Percentiles rank a stretch among this genome's conserved stretches.
phyloP scores from a whole-genome alignment of 192 early-diverging fungal species.

The Coemansia guatemalensis region DNA sequence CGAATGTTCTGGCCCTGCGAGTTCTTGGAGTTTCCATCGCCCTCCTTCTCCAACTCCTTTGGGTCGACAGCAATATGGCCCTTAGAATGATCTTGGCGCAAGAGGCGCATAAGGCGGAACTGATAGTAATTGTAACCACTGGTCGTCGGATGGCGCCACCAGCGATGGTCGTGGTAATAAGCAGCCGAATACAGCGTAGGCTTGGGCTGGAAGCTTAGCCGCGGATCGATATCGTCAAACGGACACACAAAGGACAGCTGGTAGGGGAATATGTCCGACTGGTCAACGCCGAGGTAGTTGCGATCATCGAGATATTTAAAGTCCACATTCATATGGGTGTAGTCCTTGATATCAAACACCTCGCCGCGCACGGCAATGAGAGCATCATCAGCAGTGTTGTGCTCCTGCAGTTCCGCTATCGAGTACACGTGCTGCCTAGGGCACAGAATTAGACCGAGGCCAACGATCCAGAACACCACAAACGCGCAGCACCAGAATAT shows the following conservation, averaged over 20 bases:
- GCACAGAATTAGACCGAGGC: slow-evolving; percentile 73
- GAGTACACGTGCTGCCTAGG: slow-evolving; percentile 74
- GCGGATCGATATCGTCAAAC: slow-evolving; percentile 56
- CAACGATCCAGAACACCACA: slow-evolving; percentile 85
- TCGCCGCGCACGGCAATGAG: slow-evolving; percentile 75
- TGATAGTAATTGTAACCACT: slow-evolving; percentile 69
- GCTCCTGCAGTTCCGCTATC: slow-evolving; percentile 59
- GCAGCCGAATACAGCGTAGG: slow-evolving; percentile 58
- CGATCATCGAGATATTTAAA: slow-evolving; percentile 48
- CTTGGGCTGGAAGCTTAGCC: slow-evolving; percentile 55
- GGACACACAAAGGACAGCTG: slow-evolving; percentile 61
- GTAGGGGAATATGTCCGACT: slow-evolving; percentile 67
- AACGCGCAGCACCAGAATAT: slow-evolving; percentile 75
- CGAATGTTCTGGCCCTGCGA: slow-evolving; percentile 41
- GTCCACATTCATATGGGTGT: slow-evolving; percentile 56
- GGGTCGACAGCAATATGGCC: slow-evolving; percentile 67
- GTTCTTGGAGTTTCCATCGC: slow-evolving; percentile 44
- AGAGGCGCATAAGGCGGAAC: slow-evolving; percentile 59
- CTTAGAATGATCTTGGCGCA: slow-evolving; percentile 63
- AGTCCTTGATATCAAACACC: slow-evolving; percentile 75
- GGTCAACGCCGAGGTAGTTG: slow-evolving; percentile 67
- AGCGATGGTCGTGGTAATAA: slow-evolving; percentile 72
- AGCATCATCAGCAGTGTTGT: slow-evolving; percentile 58
- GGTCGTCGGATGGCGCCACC: slow-evolving; percentile 57
- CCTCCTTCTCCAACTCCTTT: slow-evolving; percentile 57